A percentile compares a stretch with the other conserved stretches of the same genome.
These are phyloP conservation scores for Fusarium ambrosium DNA, from an alignment of 2,329 filamentous ascomycete genomes.

Conservation along the genomic window DNA sequence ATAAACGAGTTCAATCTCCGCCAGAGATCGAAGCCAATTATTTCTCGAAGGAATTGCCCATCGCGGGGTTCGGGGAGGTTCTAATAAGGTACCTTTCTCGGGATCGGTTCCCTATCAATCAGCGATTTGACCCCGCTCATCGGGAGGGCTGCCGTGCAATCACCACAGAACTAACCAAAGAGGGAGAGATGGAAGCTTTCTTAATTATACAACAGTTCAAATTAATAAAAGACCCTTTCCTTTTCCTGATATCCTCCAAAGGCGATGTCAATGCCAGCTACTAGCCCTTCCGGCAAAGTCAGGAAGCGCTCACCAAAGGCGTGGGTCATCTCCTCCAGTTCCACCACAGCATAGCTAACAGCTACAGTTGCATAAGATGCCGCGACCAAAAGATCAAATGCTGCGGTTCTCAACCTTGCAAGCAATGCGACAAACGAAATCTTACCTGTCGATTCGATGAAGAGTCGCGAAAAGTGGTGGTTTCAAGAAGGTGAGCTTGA, in stretches of 20 bases:
- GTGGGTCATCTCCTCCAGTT: conserved; percentile 10
- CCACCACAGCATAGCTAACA: neutral
- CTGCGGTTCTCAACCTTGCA: conserved; percentile 30
- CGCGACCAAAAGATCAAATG: conserved; percentile 40
- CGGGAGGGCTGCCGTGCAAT: neutral
- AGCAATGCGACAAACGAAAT: conserved; percentile 33
- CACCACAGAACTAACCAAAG: neutral
- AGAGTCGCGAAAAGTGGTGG: conserved; percentile 33
- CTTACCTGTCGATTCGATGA: conserved; percentile 31
- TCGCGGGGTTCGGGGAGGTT: neutral
- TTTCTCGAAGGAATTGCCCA: neutral
- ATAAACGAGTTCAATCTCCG: conserved; percentile 26
- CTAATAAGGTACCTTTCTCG: neutral
- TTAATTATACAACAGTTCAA: neutral
- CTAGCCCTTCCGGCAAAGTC: conserved; percentile 15
- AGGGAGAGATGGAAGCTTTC: conserved; percentile 7
- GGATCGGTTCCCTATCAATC: conserved; percentile 6
- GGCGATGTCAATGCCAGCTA: conserved; percentile 25
- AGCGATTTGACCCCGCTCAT: neutral
- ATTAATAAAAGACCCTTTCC: neutral
- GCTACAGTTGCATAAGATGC: conserved; percentile 31
- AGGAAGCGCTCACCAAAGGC: conserved; percentile 37
- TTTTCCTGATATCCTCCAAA: neutral
- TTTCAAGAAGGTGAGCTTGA: conserved; percentile 27
- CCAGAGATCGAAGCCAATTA: neutral